A percentile compares a stretch with the other conserved stretches of the same genome.
Evolutionary conservation across 2,329 filamentous ascomycete genomes (phyloP).

Genomic region (Orbilia javanica): DNA sequence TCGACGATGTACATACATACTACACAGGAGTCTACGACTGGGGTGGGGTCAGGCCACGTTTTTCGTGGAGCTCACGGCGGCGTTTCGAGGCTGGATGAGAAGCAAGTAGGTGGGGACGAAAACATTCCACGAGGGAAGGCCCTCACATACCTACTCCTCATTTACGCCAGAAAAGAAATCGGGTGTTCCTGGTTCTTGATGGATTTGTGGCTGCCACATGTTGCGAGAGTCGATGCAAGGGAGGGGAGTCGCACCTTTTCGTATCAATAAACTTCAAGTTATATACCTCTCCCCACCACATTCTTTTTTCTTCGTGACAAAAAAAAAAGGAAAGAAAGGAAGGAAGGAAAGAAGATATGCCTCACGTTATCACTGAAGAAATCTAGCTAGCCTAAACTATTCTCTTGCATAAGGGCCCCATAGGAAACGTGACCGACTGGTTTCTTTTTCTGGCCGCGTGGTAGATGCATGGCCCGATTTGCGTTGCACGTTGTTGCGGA

Average conservation of each 20-base stretch:
- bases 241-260: constrained; percentile 17
- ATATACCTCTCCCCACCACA: constrained; percentile 31
- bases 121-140: constrained; percentile 11
- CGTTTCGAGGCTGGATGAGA: constrained; percentile 21
- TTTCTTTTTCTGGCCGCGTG: constrained; percentile 41
- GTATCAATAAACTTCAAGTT: constrained; percentile 27
- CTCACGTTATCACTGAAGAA: constrained; percentile 19
- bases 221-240: constrained; percentile 32
- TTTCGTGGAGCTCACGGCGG: constrained; percentile 17
- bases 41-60: constrained; percentile 25
- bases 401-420: constrained; percentile 16
- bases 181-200: constrained; percentile 19
- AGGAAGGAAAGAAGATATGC: constrained; percentile 17
- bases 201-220: constrained; percentile 46
- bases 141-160: not conserved
- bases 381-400: constrained; percentile 12
- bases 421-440: constrained; percentile 23
- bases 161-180: constrained; percentile 10
- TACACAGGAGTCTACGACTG: no score
- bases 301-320: constrained; percentile 14
- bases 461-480: constrained; percentile 4
- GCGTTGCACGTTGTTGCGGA: constrained; percentile 29
- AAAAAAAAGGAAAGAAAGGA: no score
- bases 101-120: constrained; percentile 20
- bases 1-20: constrained; percentile 16